These are phyloP conservation scores for Aspergillus floridensis DNA, from an alignment of 2,329 filamentous ascomycete species.

Conservation along the genomic window DNA sequence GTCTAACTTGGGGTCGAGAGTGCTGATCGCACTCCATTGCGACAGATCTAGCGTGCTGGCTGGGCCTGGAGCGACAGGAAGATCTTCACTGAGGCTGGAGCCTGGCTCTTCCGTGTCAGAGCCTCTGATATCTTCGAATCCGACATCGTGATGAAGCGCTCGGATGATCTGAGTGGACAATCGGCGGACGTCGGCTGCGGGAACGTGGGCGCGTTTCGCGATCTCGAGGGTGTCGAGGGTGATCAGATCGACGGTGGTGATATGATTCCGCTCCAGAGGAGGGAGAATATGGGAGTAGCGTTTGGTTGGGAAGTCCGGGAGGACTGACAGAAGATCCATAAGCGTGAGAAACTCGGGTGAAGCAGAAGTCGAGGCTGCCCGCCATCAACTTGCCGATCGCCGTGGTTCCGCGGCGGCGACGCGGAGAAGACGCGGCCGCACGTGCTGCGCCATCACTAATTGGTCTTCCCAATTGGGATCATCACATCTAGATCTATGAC, in stretches of 20 bases:
- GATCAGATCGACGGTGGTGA: conserved; percentile 81
- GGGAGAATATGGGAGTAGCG: conserved; percentile 73
- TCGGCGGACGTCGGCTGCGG: conserved; percentile 74
- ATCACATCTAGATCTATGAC: background rate
- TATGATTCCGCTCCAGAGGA: conserved; percentile 70
- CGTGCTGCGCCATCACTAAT: conserved; percentile 1
- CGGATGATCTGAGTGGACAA: conserved; percentile 66
- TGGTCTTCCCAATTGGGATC: background rate
- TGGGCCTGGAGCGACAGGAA: conserved; percentile 17
- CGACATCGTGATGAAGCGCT: conserved; percentile 64
- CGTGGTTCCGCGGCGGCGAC: background rate
- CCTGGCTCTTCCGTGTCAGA: conserved; percentile 16
- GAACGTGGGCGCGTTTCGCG: conserved; percentile 79
- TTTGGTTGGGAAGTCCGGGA: conserved; percentile 73
- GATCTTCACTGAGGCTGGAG: conserved; percentile 24
- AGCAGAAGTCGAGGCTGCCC: background rate
- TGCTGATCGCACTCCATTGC: conserved; percentile 67
- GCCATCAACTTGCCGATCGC: background rate
- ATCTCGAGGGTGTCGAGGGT: conserved; percentile 79
- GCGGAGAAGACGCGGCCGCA: conserved; percentile 4
- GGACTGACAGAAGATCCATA: conserved; percentile 73
- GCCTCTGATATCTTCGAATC: conserved; percentile 31
- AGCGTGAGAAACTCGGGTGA: conserved; percentile 11
- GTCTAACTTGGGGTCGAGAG: conserved; percentile 73
- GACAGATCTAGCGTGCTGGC: conserved; percentile 32